Conservation (phyloP, 1,284 basidiomycete species). For the Puccinia brachypodii region DNA sequence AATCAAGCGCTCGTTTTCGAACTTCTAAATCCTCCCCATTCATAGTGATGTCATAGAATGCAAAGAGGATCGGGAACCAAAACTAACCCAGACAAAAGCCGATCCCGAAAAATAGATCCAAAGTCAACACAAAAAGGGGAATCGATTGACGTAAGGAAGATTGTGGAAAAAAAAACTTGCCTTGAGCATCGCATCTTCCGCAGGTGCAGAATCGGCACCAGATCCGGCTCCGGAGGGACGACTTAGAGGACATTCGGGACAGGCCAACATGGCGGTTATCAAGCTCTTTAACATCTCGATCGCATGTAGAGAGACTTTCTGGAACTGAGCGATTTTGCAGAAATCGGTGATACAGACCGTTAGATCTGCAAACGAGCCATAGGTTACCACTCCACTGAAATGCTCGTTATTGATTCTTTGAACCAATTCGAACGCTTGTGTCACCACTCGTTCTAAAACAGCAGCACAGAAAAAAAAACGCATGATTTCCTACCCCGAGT, state of each 20-base stretch:
- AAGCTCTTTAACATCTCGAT: constrained; percentile 93
- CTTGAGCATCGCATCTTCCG: constrained; percentile 81
- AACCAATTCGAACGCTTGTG: constrained; percentile 94
- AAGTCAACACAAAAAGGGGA: neutral
- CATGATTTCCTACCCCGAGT: neutral
- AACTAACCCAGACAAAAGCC: constrained; percentile 60
- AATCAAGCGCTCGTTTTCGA: constrained; percentile 90
- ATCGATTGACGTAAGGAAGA: neutral
- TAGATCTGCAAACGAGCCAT: constrained; percentile 92
- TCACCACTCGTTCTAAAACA: constrained; percentile 77
- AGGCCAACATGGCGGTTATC: constrained; percentile 85
- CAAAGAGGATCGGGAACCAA: constrained; percentile 95
- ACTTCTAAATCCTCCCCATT: constrained; percentile 99
- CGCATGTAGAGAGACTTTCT: constrained; percentile 93
- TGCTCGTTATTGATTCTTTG: constrained; percentile 86
- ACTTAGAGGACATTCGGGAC: constrained; percentile 73
- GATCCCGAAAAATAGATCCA: neutral
- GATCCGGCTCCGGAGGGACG: neutral
- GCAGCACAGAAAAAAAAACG: neutral
- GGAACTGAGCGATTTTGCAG: constrained; percentile 97
- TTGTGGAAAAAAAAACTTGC: neutral
- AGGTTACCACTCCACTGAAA: constrained; percentile 82
- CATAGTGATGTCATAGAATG: constrained; percentile 99
- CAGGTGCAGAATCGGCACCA: constrained; percentile 57
- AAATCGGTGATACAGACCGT: constrained; percentile 98